phyloP scores from a whole-genome alignment of 805 yeast species.

The Tetrapisispora nanseiensis region DNA sequence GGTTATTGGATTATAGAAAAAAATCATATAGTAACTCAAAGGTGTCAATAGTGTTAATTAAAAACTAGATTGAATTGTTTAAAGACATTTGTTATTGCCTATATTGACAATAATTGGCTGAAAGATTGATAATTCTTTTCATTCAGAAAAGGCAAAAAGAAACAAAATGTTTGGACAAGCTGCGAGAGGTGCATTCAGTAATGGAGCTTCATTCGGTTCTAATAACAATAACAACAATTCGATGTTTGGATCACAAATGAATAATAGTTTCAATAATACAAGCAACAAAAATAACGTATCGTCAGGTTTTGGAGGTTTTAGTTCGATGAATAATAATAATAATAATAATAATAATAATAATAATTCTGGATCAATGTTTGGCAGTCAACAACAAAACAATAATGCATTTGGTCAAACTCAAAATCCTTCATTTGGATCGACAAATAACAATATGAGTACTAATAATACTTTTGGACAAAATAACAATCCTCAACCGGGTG shows the following conservation, averaged over 20 bases:
- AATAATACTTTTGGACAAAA: conserved; percentile 16
- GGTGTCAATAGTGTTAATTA: no score
- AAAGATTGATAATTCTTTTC: no score
- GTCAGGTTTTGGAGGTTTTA: conserved; percentile 30
- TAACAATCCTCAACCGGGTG: conserved; percentile 9
- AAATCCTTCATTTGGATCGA: conserved; percentile 22
- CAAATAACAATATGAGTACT: conserved; percentile 16
- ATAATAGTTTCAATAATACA: conserved; percentile 6
- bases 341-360: conserved; percentile 8
- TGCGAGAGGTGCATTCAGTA: conserved; percentile 15
- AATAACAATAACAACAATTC: conserved; percentile 7
- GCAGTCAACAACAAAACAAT: conserved; percentile 10
- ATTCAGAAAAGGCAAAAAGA: not conserved
- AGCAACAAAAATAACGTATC: conserved; percentile 23
- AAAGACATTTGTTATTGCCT: no score
- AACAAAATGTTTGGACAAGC: conserved; percentile 11
- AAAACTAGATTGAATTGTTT: no score
- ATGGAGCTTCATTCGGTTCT: conserved; percentile 16
- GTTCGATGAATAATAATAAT: conserved; percentile 13
- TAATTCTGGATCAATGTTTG: conserved; percentile 26
- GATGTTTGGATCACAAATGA: conserved; percentile 14
- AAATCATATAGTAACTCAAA: no score
- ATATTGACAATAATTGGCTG: no score
- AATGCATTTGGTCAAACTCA: conserved; percentile 1
- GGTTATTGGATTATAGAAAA: no score